These are phyloP conservation scores for Tuber umbilicatum DNA, from an alignment of 495 filamentous ascomycete genomes.

Conservation along the genomic window DNA sequence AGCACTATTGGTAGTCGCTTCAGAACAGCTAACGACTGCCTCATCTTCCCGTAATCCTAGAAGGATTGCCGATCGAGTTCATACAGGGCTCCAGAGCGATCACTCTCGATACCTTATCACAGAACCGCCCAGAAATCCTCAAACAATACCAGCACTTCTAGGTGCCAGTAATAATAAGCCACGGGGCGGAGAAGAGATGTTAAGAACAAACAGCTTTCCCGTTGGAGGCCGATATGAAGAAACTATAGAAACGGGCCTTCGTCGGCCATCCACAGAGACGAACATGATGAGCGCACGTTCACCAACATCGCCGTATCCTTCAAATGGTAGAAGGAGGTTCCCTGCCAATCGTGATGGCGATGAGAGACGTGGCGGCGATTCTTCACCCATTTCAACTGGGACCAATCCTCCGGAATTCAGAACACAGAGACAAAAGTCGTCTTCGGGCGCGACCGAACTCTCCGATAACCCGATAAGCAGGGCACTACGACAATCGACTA, in stretches of 20 bases:
- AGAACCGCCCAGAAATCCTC: background rate
- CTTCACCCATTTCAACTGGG: background rate
- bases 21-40: slow-evolving; percentile 15
- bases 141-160: slow-evolving; percentile 4
- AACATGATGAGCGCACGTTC: background rate
- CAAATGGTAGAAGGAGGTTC: background rate
- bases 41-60: slow-evolving; percentile 5
- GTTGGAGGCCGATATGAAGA: background rate
- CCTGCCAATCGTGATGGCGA: background rate
- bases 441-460: background rate
- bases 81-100: background rate
- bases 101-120: slow-evolving; percentile 2
- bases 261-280: slow-evolving; percentile 10
- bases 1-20: slow-evolving; percentile 22
- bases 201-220: slow-evolving; percentile 3
- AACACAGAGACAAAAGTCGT: background rate
- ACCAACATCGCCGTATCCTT: background rate
- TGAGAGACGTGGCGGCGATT: background rate
- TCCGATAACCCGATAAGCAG: slow-evolving; percentile 21
- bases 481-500: slow-evolving; percentile 9
- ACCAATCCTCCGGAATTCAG: background rate
- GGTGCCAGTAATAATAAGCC: background rate
- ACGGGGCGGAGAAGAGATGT: slow-evolving; percentile 9
- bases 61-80: background rate
- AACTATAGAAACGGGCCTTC: background rate